Percentiles rank a stretch among this genome's conserved stretches.
Conservation (phyloP, 768 basidiomycete genomes). For the Auricularia sp. region DNA sequence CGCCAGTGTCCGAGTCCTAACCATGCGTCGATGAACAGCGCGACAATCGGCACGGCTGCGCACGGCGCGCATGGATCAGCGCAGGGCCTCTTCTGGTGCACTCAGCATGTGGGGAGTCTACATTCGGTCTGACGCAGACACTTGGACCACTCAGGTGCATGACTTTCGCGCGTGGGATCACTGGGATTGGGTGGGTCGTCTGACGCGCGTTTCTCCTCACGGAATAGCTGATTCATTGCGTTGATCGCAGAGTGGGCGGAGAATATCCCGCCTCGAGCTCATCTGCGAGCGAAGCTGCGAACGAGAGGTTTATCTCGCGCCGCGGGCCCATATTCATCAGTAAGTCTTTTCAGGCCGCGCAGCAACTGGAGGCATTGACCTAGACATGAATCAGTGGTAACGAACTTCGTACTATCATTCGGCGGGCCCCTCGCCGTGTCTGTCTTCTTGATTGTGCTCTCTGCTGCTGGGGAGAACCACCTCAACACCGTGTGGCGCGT, state of each 20-base stretch:
- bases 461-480: slow-evolving; percentile 52
- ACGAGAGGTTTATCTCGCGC: slow-evolving; percentile 49
- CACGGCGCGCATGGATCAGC: slow-evolving; percentile 47
- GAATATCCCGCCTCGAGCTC: slow-evolving; percentile 70
- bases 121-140: neutral
- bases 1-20: too few relatives aligned
- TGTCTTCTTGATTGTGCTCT: slow-evolving; percentile 58
- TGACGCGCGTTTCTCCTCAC: slow-evolving; percentile 2
- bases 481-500: slow-evolving; percentile 58
- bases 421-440: slow-evolving; percentile 57
- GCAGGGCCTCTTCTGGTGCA: slow-evolving; percentile 51
- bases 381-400: slow-evolving; percentile 38
- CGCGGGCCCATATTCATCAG: slow-evolving; percentile 36
- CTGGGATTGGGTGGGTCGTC: slow-evolving; percentile 38
- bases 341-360: neutral
- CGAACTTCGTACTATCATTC: slow-evolving; percentile 59
- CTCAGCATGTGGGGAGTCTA: neutral
- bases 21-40: slow-evolving; percentile 10
- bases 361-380: neutral
- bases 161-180: slow-evolving; percentile 60
- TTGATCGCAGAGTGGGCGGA: slow-evolving; percentile 53
- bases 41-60: slow-evolving; percentile 57
- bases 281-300: slow-evolving; percentile 60
- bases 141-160: slow-evolving; percentile 27
- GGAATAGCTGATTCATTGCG: neutral